A percentile compares a stretch with the other conserved stretches of the same genome.
phyloP scores from a whole-genome alignment of 192 early-diverging fungal genomes.

The Coemansia sp. region DNA sequence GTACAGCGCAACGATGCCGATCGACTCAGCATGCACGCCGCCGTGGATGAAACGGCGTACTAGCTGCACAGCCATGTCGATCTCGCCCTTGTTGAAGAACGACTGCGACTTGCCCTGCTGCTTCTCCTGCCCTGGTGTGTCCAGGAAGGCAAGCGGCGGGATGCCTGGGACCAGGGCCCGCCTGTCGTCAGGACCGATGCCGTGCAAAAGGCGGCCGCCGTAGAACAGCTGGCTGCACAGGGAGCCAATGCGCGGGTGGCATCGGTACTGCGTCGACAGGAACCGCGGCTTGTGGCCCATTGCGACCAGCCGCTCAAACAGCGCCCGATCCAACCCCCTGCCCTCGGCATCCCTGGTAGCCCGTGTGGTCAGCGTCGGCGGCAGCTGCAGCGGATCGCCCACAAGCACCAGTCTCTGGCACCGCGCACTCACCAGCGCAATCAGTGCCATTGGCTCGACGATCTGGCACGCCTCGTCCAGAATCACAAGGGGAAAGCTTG shows the following conservation, averaged over 20 bases:
- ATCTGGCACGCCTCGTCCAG: constrained; percentile 89
- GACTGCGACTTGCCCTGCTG: constrained; percentile 48
- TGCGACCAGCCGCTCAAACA: constrained; percentile 76
- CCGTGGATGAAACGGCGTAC: constrained; percentile 20
- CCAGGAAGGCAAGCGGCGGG: constrained; percentile 50
- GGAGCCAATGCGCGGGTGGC: constrained; percentile 53
- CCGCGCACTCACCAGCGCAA: constrained; percentile 69
- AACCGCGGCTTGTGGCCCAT: constrained; percentile 40
- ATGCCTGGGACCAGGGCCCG: constrained; percentile 29
- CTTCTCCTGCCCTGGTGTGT: constrained; percentile 41
- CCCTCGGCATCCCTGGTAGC: constrained; percentile 56
- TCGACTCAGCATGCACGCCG: constrained; percentile 23
- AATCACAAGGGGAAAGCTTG: constrained; percentile 67
- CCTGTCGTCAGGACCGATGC: constrained; percentile 24
- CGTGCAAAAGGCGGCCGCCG: constrained; percentile 31
- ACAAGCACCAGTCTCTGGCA: constrained; percentile 70
- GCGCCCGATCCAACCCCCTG: constrained; percentile 67
- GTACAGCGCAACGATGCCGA: constrained; percentile 55
- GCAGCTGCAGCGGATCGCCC: constrained; percentile 86
- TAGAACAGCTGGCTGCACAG: constrained; percentile 56
- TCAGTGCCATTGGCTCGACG: constrained; percentile 83
- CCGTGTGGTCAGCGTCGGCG: constrained; percentile 72
- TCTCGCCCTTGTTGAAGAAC: constrained; percentile 52
- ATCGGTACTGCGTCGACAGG: constrained; percentile 56
- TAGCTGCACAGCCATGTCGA: constrained; percentile 41